phyloP scores from a whole-genome alignment of 2,329 filamentous ascomycete species.

The Graphiopsis chlorocephala region DNA sequence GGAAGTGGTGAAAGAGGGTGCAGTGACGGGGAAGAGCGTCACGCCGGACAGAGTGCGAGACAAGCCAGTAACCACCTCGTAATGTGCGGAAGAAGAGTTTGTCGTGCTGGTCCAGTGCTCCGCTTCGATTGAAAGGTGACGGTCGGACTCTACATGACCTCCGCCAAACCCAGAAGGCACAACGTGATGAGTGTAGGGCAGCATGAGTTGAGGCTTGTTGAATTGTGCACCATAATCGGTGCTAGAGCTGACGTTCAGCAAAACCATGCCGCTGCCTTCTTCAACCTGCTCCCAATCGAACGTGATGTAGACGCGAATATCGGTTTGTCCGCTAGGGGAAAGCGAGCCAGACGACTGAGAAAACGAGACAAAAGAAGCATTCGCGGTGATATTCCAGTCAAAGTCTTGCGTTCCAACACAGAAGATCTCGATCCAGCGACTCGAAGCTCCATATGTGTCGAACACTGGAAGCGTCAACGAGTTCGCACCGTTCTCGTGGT shows the following conservation, averaged over 20 bases:
- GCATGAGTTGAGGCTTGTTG: constrained; percentile 46
- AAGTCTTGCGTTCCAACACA: constrained; percentile 55
- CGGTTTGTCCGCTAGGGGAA: constrained; percentile 44
- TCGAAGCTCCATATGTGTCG: constrained; percentile 55
- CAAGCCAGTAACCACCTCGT: constrained; percentile 54
- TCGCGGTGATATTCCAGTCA: constrained; percentile 51
- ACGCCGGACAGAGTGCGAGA: constrained; percentile 60
- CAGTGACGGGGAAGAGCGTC: constrained; percentile 53
- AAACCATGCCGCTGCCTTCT: constrained; percentile 36
- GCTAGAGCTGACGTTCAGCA: constrained; percentile 54
- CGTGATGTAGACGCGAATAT: constrained; percentile 54
- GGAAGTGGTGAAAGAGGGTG: constrained; percentile 49
- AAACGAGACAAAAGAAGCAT: constrained; percentile 51
- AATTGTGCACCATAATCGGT: constrained; percentile 45
- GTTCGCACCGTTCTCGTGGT: constrained; percentile 53
- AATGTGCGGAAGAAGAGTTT: constrained; percentile 35
- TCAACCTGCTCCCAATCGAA: constrained; percentile 56
- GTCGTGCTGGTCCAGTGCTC: constrained; percentile 32
- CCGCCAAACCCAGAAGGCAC: constrained; percentile 52
- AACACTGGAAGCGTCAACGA: constrained; percentile 56
- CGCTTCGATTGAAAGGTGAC: constrained; percentile 38
- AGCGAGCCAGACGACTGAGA: constrained; percentile 52
- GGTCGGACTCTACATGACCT: constrained; percentile 63
- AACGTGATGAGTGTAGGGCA: constrained; percentile 53
- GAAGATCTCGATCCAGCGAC: constrained; percentile 64